Evolutionary conservation across 2,329 filamentous ascomycete species (phyloP).

Genomic region (Colletotrichum endophyticum): DNA sequence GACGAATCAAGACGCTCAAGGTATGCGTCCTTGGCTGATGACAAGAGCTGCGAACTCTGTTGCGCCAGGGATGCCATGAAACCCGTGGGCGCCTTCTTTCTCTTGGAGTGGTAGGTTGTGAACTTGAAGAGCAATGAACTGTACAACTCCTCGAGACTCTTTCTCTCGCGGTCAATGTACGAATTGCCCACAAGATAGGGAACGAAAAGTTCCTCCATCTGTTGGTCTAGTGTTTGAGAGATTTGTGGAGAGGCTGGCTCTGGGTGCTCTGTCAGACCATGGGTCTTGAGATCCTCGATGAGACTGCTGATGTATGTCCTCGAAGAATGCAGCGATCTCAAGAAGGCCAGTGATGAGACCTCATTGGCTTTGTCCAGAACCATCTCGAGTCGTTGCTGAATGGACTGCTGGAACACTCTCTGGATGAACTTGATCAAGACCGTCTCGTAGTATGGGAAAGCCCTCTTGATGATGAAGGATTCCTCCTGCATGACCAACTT

Average conservation of each 20-base stretch:
- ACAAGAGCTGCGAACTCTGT: constrained; percentile 85
- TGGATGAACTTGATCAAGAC: constrained; percentile 93
- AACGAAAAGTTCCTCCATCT: constrained; percentile 79
- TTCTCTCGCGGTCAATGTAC: constrained; percentile 73
- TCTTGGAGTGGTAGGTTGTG: constrained; percentile 87
- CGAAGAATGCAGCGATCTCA: constrained; percentile 89
- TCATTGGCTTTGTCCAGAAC: constrained; percentile 93
- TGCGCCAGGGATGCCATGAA: constrained; percentile 94
- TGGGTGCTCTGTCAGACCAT: constrained; percentile 93
- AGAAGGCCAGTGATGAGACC: constrained; percentile 88
- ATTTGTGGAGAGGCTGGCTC: constrained; percentile 89
- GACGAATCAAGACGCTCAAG: constrained; percentile 87
- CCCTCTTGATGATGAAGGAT: constrained; percentile 93
- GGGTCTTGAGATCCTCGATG: constrained; percentile 91
- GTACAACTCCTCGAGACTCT: constrained; percentile 79
- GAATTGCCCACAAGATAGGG: constrained; percentile 72
- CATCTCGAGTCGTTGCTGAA: constrained; percentile 94
- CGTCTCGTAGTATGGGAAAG: constrained; percentile 95
- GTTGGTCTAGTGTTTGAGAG: constrained; percentile 74
- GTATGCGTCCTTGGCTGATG: constrained; percentile 89
- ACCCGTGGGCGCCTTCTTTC: constrained; percentile 87
- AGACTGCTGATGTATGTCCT: constrained; percentile 85
- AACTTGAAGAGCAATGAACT: constrained; percentile 96
- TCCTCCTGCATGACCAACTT: constrained; percentile 96
- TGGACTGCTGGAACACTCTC: constrained; percentile 95